Percentiles rank a stretch among this genome's conserved stretches.
Evolutionary conservation across 1,139 yeast genomes (phyloP).

Genomic region (Suzukiozyma palmioleophila): DNA sequence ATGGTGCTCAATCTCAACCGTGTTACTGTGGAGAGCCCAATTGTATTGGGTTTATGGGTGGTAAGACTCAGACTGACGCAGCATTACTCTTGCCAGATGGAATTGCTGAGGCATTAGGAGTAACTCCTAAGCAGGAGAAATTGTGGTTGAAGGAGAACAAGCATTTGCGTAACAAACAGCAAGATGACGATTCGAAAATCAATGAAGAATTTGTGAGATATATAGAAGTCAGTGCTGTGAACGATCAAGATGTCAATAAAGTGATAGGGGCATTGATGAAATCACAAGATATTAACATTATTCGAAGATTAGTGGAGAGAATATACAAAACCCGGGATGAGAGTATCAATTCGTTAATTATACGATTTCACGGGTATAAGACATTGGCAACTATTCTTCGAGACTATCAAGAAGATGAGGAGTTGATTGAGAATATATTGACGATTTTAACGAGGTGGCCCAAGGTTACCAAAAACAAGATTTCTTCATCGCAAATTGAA

Average conservation of each 20-base stretch:
- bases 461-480: slow-evolving; percentile 72
- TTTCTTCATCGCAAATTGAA: slow-evolving; percentile 76
- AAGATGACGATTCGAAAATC: slow-evolving; percentile 55
- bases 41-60: slow-evolving; percentile 92
- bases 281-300: slow-evolving; percentile 64
- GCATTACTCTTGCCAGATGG: slow-evolving; percentile 80
- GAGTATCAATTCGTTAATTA: slow-evolving; percentile 54
- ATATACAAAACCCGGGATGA: slow-evolving; percentile 53
- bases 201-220: slow-evolving; percentile 63
- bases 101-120: slow-evolving; percentile 82
- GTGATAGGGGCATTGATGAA: slow-evolving; percentile 83
- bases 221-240: slow-evolving; percentile 51
- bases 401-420: slow-evolving; percentile 31
- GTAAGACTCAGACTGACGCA: slow-evolving; percentile 92
- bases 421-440: slow-evolving; percentile 44
- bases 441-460: slow-evolving; percentile 73
- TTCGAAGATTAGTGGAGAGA: slow-evolving; percentile 63
- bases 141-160: slow-evolving; percentile 63
- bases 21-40: slow-evolving; percentile 93
- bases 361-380: slow-evolving; percentile 84
- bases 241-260: slow-evolving; percentile 62
- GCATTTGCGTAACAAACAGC: slow-evolving; percentile 40
- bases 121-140: slow-evolving; percentile 55
- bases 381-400: slow-evolving; percentile 62
- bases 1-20: slow-evolving; percentile 91